These are phyloP conservation scores for Eruca vesicaria DNA, from an alignment of 441 rosid species.

Conservation along the genomic window DNA sequence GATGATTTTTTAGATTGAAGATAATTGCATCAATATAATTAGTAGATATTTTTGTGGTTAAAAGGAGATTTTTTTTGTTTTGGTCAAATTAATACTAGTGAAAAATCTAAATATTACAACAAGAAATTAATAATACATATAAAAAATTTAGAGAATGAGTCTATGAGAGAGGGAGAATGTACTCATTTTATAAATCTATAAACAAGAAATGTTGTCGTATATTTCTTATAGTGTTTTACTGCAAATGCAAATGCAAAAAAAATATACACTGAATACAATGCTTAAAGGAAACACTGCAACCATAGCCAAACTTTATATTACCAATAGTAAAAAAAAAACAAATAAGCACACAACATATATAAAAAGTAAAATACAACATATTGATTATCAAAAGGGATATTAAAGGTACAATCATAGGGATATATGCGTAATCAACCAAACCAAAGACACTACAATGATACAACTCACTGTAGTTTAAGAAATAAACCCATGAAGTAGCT, in stretches of 20 bases:
- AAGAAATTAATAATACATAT: too few species aligned
- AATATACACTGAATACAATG: not conserved
- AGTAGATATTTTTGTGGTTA: too few species aligned
- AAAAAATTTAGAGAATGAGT: not conserved
- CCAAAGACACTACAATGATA: not conserved
- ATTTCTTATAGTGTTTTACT: not conserved
- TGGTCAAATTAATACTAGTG: too few species aligned
- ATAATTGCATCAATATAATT: too few species aligned
- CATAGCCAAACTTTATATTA: not conserved
- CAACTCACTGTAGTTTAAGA: not conserved
- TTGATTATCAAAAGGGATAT: not conserved
- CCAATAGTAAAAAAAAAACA: not conserved
- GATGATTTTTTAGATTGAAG: too few species aligned
- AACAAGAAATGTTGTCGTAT: not conserved
- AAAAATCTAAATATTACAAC: not conserved
- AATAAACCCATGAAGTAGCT: slow-evolving; percentile 7
- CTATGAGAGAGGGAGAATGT: not conserved
- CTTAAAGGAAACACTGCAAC: not conserved
- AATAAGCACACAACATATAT: not conserved
- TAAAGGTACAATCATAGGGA: not conserved
- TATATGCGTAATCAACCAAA: not conserved
- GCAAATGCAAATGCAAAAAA: not conserved
- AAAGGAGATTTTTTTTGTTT: too few species aligned
- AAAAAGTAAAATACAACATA: not conserved
- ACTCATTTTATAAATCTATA: too few species aligned